A percentile compares a stretch with the other conserved stretches of the same genome.
phyloP scores from a whole-genome alignment of 768 basidiomycete genomes.

The Mrakia frigida region DNA sequence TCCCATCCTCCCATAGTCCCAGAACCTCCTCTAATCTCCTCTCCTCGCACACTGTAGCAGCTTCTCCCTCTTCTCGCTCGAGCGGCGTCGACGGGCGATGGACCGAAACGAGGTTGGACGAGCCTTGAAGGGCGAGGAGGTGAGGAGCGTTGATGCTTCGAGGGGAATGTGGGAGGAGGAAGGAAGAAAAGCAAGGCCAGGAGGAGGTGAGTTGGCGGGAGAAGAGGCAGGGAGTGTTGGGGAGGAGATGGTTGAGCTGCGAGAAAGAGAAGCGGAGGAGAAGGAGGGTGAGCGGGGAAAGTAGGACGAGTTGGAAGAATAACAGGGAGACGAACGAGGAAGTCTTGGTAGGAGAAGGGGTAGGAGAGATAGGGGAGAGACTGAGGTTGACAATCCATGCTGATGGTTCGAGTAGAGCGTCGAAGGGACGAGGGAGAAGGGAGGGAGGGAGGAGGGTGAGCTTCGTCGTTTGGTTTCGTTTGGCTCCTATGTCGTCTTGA shows the following conservation, averaged over 20 bases:
- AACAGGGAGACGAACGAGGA: constrained; percentile 20
- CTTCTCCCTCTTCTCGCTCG: not conserved
- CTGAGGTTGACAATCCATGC: not conserved
- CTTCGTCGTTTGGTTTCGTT: too few species aligned
- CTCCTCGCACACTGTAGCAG: constrained; percentile 37
- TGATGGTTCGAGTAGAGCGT: too few species aligned
- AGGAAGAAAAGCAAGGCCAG: constrained; percentile 34
- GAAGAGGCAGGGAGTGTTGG: constrained; percentile 37
- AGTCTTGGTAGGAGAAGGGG: constrained; percentile 3
- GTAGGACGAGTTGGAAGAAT: too few species aligned
- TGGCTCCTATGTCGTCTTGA: too few species aligned
- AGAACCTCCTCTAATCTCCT: constrained; percentile 39
- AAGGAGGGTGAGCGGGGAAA: not conserved
- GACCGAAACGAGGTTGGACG: not conserved
- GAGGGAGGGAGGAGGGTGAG: too few species aligned
- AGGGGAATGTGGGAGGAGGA: constrained; percentile 1
- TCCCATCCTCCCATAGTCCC: constrained; percentile 39
- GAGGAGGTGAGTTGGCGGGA: constrained; percentile 28
- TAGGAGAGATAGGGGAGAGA: constrained; percentile 3
- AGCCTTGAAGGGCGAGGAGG: not conserved
- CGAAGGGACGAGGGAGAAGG: too few species aligned
- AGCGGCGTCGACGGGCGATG: constrained; percentile 9
- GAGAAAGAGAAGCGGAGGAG: too few species aligned
- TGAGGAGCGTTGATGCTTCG: not conserved
- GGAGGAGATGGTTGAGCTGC: constrained; percentile 37